Conservation (phyloP, 768 basidiomycete genomes). For the Lactarius hatsudake region DNA sequence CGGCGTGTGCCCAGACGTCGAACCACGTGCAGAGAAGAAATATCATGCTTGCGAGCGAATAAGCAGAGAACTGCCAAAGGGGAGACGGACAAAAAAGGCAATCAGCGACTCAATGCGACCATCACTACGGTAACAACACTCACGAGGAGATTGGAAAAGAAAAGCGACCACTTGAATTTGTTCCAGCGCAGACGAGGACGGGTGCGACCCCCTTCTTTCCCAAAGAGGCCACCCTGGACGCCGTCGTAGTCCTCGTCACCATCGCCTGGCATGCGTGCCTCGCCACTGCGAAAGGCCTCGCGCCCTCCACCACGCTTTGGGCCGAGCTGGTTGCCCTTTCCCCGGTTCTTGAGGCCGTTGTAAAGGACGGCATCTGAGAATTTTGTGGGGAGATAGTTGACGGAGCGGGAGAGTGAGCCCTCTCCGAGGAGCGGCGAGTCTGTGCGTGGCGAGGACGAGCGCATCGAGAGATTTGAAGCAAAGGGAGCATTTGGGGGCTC, state of each 20-base stretch:
- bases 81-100: neutral
- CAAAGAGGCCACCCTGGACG: slow-evolving; percentile 40
- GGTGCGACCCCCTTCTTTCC: slow-evolving; percentile 38
- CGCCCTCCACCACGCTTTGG: slow-evolving; percentile 70
- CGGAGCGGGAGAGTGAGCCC: slow-evolving; percentile 45
- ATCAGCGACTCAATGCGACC: slow-evolving; percentile 4
- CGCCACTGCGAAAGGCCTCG: slow-evolving; percentile 49
- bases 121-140: slow-evolving; percentile 28
- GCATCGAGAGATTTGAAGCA: slow-evolving; percentile 30
- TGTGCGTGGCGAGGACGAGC: slow-evolving; percentile 31
- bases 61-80: slow-evolving; percentile 48
- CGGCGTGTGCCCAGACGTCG: slow-evolving; percentile 65
- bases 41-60: slow-evolving; percentile 59
- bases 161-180: slow-evolving; percentile 79
- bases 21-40: slow-evolving; percentile 75
- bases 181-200: slow-evolving; percentile 65
- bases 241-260: slow-evolving; percentile 42
- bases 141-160: slow-evolving; percentile 59
- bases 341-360: slow-evolving; percentile 43
- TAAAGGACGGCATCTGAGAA: slow-evolving; percentile 52
- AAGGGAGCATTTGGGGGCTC: slow-evolving; percentile 45
- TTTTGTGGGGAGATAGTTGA: slow-evolving; percentile 77
- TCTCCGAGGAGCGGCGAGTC: slow-evolving; percentile 29
- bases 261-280: slow-evolving; percentile 39
- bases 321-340: slow-evolving; percentile 36